phyloP scores from a whole-genome alignment of 176 grass and related monocot genomes.

The Ensete glaucum region DNA sequence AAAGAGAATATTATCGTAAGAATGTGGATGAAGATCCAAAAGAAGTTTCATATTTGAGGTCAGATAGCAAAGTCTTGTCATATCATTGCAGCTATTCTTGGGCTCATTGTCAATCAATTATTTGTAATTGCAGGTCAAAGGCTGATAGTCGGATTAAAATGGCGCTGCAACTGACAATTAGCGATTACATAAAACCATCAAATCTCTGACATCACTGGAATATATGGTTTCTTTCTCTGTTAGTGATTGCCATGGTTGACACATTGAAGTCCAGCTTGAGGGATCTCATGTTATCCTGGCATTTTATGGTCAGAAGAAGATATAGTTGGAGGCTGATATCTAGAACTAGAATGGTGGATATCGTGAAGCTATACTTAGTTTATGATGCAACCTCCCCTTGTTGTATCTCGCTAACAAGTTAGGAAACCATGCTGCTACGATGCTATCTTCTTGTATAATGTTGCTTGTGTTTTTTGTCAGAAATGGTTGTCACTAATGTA shows the following conservation, averaged over 20 bases:
- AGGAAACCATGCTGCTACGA: not conserved
- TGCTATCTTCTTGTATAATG: not conserved
- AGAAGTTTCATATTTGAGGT: not conserved
- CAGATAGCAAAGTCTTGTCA: not conserved
- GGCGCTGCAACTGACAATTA: too few relatives aligned
- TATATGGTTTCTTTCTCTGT: not conserved
- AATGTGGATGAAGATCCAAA: not conserved
- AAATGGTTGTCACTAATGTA: not conserved
- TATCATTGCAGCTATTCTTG: too few relatives aligned
- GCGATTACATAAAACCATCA: not conserved
- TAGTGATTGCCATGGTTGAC: not conserved
- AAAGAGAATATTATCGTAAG: not conserved
- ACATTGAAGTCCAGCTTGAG: not conserved
- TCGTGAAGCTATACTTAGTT: not conserved
- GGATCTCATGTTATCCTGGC: not conserved
- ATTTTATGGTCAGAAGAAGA: not conserved
- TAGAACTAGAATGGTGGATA: not conserved
- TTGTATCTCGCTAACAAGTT: not conserved
- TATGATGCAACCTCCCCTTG: not conserved
- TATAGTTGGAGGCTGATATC: not conserved
- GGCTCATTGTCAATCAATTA: too few relatives aligned
- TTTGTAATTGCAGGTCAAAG: too few relatives aligned
- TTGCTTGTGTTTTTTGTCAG: not conserved
- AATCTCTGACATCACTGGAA: not conserved
- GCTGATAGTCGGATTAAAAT: too few relatives aligned